Evolutionary conservation across 805 yeast genomes (phyloP), one percentile per base, ranked within the genome.

Genomic region (Kazachstania bromeliacearum): DNA sequence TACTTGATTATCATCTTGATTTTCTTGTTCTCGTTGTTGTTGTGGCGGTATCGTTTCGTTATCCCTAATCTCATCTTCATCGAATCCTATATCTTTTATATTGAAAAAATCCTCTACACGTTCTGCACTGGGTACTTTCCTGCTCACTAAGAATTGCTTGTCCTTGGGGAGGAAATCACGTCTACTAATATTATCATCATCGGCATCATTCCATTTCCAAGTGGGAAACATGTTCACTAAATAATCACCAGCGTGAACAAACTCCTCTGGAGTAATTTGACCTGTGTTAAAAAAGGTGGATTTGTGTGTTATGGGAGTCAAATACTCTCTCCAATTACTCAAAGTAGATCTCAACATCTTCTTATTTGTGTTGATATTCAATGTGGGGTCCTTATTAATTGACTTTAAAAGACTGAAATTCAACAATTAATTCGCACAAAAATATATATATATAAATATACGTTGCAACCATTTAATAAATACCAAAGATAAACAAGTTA

Each of bases 181-280:
- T 23, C 42, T 35, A 22, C 45, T 46, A 5, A 53, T 34, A 30
- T 45, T 44, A 44, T 78, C 73, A 45, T 68, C 71, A 5, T 70
- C 62, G 28, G 40, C 42, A 7, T 70, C 63, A 10, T 66, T 59
- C 98, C 98, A 92, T 43, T 77, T 76, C 98, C 98, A 92, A 1
- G 97, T 92, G 2, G 98, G 97, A 57, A 92, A 92, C 66, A 81
- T 84, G 59, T 77, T 79, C 22, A 79, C 88, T 39, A 92, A 64
- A 59, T 85, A 92, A 57, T 92, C 96, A 16, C 98, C 98, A 3
- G 98, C 96, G 37, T 66, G 67, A 7, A 87, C 89, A 62, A 92
- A 92, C 58, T 92, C 98, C 36, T 85, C 95, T 1, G 98, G 98
- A 1, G 95, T 84, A 35, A 92, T 79, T 56, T 89, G 92, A 4